Evolutionary conservation across 495 filamentous ascomycete genomes (phyloP), one percentile per base, ranked within the genome.

Genomic region (Daldinia vernicosa): DNA sequence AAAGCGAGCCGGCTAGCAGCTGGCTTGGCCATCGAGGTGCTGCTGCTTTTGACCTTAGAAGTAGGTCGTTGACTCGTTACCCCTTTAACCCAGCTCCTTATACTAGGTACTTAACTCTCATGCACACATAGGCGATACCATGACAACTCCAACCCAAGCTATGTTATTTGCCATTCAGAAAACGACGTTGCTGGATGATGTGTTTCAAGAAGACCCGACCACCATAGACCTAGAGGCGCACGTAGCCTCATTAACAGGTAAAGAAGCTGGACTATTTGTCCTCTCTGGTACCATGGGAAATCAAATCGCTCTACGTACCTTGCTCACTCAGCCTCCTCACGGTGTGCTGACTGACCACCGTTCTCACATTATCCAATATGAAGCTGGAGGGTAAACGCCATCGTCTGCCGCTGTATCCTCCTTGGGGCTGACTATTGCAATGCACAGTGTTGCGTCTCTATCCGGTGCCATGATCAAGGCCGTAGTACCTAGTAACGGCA

Each of bases 211-310:
- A 79, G 94, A 97, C 77, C 85, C 88, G 0, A 93, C 92, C 0
- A 97, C 94, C 27, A 88, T 83, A 43, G 82, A 86, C 58, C 87
- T 98, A 40, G 90, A 93, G 78, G 75, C 82, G 35, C 89, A 91
- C 68, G 82, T 95, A 22, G 91, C 92, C 28, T 76, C 82, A 30
- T 84, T 94, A 4, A 89, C 92, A 2, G 85, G 85, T 69, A 92
- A 95, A 75, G 88, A 92, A 63, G 89, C 88, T 32, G 89, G 86
- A 0, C 82, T 94, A 0, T 87, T 97, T 47, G 93, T 97, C 24
- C 82, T 95, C 54, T 94, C 91, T 0, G 95, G 95, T 4, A 97
- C 95, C 17, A 96, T 97, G 93, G 95, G 90, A 35, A 95, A 95
- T 80, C 91, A 94, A 70, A 80, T 95, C 61, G 87, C 86, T 14